Evolutionary conservation across 75 land plant species (phyloP), one percentile per base, ranked within the genome.

Genomic region (Cupressus sempervirens): DNA sequence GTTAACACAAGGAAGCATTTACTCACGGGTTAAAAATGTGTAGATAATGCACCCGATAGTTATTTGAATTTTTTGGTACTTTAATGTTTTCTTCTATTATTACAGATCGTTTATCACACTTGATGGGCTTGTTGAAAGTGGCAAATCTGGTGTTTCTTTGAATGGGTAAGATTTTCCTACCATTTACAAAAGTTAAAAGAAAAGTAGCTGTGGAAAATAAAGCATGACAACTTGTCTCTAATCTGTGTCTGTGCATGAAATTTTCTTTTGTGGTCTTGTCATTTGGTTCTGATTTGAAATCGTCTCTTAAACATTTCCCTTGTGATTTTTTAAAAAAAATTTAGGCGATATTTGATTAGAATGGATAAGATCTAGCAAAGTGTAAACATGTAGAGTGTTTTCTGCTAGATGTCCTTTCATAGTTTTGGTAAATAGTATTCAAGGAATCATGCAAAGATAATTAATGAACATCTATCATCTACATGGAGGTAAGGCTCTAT

Each of bases 81-180:
- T n/a, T 40, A 77, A 77, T 40, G 48, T 20, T 38, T 43, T 23
- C 46, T 41, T 40, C n/a, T 9, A 20, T 40, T 40, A 77, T 77
- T 82, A 34, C 87, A 91, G 92, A 62, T 91, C 92, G 9, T 91
- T 91, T 32, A 74, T 88, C 34, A n/a, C 30, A 2, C 90, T 91
- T 72, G 80, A 86, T 38, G 81, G 32, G 43, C 40, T 85, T 56
- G 80, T 87, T 62, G 84, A 73, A 62, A 81, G 82, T 41, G 70
- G 83, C 46, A 75, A 85, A 68, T 70, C 83, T 53, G 82, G 86
- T 52, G 18, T 88, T 81, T 41, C 82, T 41, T 72, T 84, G 26
- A 80, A 73, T 30, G 86, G 92, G 92, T 91, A 88, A 67, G 74
- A 40, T 20, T 83, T 26, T 32, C 75, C 8, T 46, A 56, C 43